Evolutionary conservation across 331 rosid species (phyloP), one percentile per base, ranked within the genome.

Genomic region (Phaseolus coccineus): DNA sequence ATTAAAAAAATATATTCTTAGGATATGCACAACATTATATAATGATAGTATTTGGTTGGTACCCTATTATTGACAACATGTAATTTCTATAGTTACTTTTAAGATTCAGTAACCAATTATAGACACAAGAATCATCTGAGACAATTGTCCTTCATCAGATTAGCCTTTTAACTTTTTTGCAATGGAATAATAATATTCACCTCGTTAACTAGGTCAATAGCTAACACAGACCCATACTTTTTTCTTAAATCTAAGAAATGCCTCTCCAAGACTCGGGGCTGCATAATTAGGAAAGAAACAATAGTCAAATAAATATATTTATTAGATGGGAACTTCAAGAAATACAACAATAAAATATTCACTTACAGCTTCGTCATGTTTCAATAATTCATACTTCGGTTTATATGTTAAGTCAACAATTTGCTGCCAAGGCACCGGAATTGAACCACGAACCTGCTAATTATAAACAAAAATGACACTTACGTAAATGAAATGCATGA

Each of bases 161-260:
- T 53, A 62, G 53, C 37, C 67, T 59, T 71, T 4, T 28, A 47
- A 57, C 53, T 48, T 44, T 77, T 53, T 67, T 28, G 51, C 47
- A 51, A n/a, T 44, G 76, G 57, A 76, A 44, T 47, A 77, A 44
- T 47, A 77, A 77, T 80, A 72, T 27, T 57, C 73, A 93, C 96
- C 94, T 61, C 80, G 85, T 93, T 93, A 73, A 93, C 84, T 83
- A 93, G 94, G 87, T 93, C 93, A 77, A 93, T 82, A 74, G 90
- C 97, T 25, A 93, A 73, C 53, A 93, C 97, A 82, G 88, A 82
- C 64, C 97, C 96, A 86, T 93, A 91, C 76, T 88, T 91, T 83
- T 93, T 93, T 80, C 94, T 93, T 81, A 93, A 87, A 83, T 93
- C 97, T 72, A 93, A 86, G 78, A 93, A 83, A 89, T 91, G 97